Percentiles rank a stretch among this genome's conserved stretches.
Evolutionary conservation across 768 basidiomycete species (phyloP).

Genomic region (Suillus bovinus): DNA sequence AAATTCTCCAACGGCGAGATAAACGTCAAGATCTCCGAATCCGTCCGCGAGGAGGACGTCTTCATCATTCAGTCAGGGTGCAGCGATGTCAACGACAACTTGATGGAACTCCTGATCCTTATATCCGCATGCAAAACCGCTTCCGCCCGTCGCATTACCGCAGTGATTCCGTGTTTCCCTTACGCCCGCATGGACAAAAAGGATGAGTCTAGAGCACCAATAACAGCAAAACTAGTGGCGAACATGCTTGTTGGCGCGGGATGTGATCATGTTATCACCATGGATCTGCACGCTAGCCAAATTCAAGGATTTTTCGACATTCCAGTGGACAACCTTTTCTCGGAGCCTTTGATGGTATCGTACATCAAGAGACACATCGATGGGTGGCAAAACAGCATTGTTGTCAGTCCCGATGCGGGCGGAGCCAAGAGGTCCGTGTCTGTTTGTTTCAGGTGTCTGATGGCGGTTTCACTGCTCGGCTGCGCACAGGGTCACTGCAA

Average conservation of each 20-base stretch:
- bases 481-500: conserved; percentile 76
- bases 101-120: conserved; percentile 99
- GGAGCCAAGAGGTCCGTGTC: conserved; percentile 93
- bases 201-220: conserved; percentile 93
- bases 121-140: conserved; percentile 98
- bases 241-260: conserved; percentile 98
- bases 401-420: conserved; percentile 97
- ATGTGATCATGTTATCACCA: conserved; percentile 99
- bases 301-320: conserved; percentile 99
- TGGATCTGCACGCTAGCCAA: conserved; percentile 97
- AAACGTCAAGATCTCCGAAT: conserved; percentile 92
- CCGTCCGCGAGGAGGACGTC: conserved; percentile 96
- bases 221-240: conserved; percentile 97
- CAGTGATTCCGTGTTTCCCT: conserved; percentile 97
- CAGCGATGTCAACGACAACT: conserved; percentile 89
- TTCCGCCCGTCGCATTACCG: conserved; percentile 93
- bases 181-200: conserved; percentile 99
- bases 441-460: neutral
- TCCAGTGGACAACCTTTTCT: conserved; percentile 96
- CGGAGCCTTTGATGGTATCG: conserved; percentile 91
- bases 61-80: conserved; percentile 96
- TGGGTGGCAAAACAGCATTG: conserved; percentile 84
- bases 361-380: conserved; percentile 89
- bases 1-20: conserved; percentile 96
- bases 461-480: conserved; percentile 5